Evolutionary conservation across 2,329 filamentous ascomycete genomes (phyloP).

Genomic region (Tolypocladium inflatum): DNA sequence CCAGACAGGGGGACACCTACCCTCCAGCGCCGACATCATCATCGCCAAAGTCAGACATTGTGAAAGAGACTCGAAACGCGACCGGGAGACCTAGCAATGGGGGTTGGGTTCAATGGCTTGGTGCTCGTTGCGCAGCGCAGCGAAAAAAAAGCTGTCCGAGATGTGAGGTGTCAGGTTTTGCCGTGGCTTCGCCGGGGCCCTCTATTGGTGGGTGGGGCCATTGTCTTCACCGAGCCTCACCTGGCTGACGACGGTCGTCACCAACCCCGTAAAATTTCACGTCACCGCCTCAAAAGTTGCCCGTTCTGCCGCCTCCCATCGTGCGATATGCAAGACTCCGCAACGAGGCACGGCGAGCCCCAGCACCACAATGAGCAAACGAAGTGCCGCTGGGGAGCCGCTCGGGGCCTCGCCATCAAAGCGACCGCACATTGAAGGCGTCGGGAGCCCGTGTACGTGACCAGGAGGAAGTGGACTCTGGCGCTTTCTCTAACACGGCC

Average conservation of each 20-base stretch:
- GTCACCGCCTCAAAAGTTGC: conserved; percentile 22
- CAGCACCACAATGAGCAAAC: conserved; percentile 20
- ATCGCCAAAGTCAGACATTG: conserved; percentile 68
- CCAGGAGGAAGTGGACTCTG: not conserved
- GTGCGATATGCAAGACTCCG: not conserved
- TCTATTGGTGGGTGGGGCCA: not conserved
- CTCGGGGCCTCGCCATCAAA: conserved; percentile 17
- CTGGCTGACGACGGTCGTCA: conserved; percentile 9
- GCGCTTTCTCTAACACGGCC: not conserved
- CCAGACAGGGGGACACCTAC: conserved; percentile 29
- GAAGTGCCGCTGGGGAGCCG: conserved; percentile 15
- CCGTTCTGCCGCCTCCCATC: conserved; percentile 19
- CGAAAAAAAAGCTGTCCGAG: not conserved
- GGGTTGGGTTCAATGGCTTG: not conserved
- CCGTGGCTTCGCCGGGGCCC: conserved; percentile 19
- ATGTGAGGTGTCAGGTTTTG: conserved; percentile 14
- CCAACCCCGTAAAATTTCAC: conserved; percentile 17
- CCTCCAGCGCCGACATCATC: conserved; percentile 50
- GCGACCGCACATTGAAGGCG: conserved; percentile 10
- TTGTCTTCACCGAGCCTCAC: conserved; percentile 1
- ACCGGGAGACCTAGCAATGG: not conserved
- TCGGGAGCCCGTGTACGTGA: conserved; percentile 13
- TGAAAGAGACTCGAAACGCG: conserved; percentile 5
- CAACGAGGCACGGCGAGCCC: not conserved
- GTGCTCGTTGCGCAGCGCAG: not conserved